Conservation (phyloP, 1,284 basidiomycete genomes). For the Sparassis latifolia region DNA sequence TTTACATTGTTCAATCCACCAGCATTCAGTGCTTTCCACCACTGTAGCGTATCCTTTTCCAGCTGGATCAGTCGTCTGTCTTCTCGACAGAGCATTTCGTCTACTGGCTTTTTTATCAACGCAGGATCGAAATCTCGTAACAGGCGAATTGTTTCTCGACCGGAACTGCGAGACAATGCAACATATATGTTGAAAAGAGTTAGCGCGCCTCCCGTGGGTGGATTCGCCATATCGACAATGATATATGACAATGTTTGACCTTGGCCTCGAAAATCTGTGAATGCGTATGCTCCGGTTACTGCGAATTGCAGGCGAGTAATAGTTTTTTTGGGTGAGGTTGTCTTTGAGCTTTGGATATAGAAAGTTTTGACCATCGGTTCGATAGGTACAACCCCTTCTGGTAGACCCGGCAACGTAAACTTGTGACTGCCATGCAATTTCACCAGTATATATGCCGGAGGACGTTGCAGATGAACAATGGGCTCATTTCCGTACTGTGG, state of each 20-base stretch:
- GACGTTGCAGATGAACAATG: slow-evolving; percentile 17
- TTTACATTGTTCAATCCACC: no score
- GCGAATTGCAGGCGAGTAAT: slow-evolving; percentile 18
- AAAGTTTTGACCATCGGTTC: background rate
- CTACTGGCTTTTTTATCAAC: background rate
- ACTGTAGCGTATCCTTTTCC: background rate
- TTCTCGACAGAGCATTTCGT: background rate
- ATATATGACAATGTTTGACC: slow-evolving; percentile 25
- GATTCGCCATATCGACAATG: slow-evolving; percentile 24
- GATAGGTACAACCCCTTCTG: background rate
- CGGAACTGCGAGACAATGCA: slow-evolving; percentile 25
- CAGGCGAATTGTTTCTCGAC: slow-evolving; percentile 21
- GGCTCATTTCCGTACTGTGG: slow-evolving; percentile 11
- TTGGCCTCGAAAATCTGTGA: slow-evolving; percentile 28
- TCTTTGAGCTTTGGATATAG: background rate
- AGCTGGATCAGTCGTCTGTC: background rate
- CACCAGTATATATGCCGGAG: slow-evolving; percentile 29
- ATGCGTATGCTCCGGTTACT: slow-evolving; percentile 25
- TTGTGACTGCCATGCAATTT: slow-evolving; percentile 20
- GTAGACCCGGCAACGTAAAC: background rate
- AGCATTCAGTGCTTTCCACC: background rate
- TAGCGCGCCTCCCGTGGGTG: slow-evolving; percentile 17
- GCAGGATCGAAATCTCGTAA: slow-evolving; percentile 6
- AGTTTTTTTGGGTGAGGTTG: background rate
- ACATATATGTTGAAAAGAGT: slow-evolving; percentile 27